These are phyloP conservation scores for Apodospora peruviana DNA, from an alignment of 495 filamentous ascomycete species.

Conservation along the genomic window DNA sequence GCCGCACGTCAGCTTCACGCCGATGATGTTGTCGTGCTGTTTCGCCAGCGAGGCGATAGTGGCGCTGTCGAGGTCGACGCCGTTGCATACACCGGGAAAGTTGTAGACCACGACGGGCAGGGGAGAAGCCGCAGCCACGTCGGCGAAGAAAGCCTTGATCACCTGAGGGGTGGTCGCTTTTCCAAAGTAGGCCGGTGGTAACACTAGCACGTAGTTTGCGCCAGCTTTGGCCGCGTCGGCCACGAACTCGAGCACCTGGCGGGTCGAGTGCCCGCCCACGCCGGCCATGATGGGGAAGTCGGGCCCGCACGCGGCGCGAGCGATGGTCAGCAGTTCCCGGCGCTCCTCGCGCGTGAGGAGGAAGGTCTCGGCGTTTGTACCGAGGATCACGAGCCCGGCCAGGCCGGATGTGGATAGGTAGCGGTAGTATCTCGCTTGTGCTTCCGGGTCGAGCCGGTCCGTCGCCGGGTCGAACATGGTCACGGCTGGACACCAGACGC, in stretches of 20 bases:
- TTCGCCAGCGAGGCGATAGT: conserved; percentile 50
- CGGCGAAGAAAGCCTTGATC: conserved; percentile 54
- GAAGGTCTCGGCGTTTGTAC: conserved; percentile 63
- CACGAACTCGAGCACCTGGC: conserved; percentile 55
- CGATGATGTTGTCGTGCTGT: conserved; percentile 42
- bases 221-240: conserved; percentile 52
- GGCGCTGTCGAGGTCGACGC: conserved; percentile 62
- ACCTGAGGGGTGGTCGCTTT: conserved; percentile 52
- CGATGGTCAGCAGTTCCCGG: conserved; percentile 41
- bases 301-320: conserved; percentile 46
- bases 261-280: conserved; percentile 58
- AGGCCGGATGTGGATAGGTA: conserved; percentile 49
- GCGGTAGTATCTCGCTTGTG: conserved; percentile 48
- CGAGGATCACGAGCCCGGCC: conserved; percentile 54
- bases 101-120: conserved; percentile 65
- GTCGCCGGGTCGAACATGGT: conserved; percentile 51
- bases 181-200: conserved; percentile 62
- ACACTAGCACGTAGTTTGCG: conserved; percentile 55
- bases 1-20: conserved; percentile 66
- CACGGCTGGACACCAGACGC: conserved; percentile 40
- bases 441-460: conserved; percentile 44
- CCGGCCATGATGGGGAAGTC: conserved; percentile 58
- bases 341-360: conserved; percentile 59
- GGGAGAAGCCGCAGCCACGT: conserved; percentile 37
- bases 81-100: conserved; percentile 68